Conservation (phyloP, 805 yeast species). For the Pichia deserticola region DNA sequence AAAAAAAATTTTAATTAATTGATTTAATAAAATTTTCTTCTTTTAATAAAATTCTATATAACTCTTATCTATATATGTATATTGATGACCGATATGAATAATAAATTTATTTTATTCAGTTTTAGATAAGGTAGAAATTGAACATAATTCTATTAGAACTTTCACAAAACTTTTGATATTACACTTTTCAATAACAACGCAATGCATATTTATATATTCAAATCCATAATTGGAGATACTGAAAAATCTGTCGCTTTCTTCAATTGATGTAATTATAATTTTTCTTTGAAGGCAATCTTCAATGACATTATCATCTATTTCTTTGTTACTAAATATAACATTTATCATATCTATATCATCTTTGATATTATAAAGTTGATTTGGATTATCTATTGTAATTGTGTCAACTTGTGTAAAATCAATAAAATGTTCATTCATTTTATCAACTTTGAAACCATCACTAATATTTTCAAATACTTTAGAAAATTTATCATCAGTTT, state of each 20-base stretch:
- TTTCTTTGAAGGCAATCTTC: neutral
- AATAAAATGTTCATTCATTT: no score
- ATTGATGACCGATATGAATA: no score
- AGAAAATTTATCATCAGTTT: no score
- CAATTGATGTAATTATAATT: neutral
- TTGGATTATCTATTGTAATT: no score
- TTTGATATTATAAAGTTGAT: no score
- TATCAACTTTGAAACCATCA: no score
- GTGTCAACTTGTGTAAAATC: neutral
- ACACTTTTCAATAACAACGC: neutral
- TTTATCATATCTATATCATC: neutral
- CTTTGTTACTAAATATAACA: neutral
- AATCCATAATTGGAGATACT: conserved; percentile 4
- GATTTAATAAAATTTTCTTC: no score
- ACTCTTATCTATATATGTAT: no score
- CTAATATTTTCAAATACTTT: no score
- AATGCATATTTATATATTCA: neutral
- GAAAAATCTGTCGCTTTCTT: conserved; percentile 3
- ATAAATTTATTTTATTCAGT: no score
- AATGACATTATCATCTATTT: neutral
- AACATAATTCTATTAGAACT: neutral
- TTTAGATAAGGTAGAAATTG: neutral
- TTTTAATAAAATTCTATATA: no score
- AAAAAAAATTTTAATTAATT: neutral
- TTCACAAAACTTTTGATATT: neutral